Evolutionary conservation across 179 eudicot genomes (phyloP).

Genomic region (Silene vulgaris): DNA sequence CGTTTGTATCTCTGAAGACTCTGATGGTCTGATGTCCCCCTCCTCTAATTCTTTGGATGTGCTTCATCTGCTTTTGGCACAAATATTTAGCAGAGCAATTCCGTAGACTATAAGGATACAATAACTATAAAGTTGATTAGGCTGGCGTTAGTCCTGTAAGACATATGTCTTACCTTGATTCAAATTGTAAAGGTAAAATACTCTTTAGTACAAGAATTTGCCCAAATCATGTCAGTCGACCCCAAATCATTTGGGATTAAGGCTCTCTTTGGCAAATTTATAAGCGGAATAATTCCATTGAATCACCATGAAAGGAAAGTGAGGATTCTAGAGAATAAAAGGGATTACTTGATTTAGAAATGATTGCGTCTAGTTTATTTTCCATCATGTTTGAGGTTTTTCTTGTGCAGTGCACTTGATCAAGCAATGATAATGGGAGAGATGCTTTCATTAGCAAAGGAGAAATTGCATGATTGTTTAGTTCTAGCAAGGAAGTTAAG

Average conservation of each 20-base stretch:
- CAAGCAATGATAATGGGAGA: slow-evolving; percentile 91
- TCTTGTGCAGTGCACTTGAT: slow-evolving; percentile 63
- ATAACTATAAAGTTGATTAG: not conserved
- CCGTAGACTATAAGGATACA: not conserved
- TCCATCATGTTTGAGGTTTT: not conserved
- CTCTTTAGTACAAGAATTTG: not conserved
- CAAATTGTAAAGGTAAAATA: not conserved
- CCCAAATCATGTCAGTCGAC: not conserved
- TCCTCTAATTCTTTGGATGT: not conserved
- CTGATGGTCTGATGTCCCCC: not conserved
- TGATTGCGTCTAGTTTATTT: slow-evolving; percentile 7
- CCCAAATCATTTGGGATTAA: no score
- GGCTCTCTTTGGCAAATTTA: not conserved
- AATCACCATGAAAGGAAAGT: not conserved
- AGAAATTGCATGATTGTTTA: slow-evolving; percentile 63
- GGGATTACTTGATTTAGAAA: not conserved
- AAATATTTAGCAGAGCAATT: not conserved
- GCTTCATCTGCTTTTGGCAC: not conserved
- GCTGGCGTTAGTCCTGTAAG: not conserved
- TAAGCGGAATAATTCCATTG: no score
- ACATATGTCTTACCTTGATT: not conserved
- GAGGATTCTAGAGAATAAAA: not conserved
- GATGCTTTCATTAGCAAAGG: slow-evolving; percentile 74
- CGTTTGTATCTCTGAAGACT: not conserved
- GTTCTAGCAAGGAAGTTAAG: slow-evolving; percentile 77